Base-by-base conservation (phyloP, 2,329 filamentous ascomycete genomes). In the Penicillium sp. region DNA sequence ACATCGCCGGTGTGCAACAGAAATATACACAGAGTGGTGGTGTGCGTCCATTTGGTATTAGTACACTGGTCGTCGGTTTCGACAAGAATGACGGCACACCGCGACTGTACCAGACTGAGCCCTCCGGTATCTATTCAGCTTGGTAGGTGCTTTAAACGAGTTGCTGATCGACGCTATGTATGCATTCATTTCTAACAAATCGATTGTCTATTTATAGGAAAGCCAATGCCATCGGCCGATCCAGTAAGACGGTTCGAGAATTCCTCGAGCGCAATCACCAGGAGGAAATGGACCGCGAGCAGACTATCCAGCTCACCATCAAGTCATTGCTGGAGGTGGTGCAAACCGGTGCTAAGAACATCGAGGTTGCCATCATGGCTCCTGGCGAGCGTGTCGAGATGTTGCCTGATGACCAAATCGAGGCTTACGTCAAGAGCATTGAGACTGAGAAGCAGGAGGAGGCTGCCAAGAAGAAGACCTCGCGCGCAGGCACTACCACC, bases 371-470 rank as follows among this genome's bases (percentile, higher is more conserved):
- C 57, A 88, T 99, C 73, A 97, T 98, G 92, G 91, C 92, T 8
- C 93, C 95, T 7, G 93, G 92, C 52, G 92, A 96, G 82, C 77
- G 84, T 16, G 86, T 99, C 62, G 93, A 98, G 82, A 93, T 96
- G 87, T 85, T 99, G 67, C 91, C 92, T 2, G 89, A 93, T 31
- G 93, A 98, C 76, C 91, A 96, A 71, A 99, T 99, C 71, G 95
- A 99, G 83, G 86, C 86, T 68, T 97, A 96, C 72, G 96, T 99
- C 72, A 98, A 98, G 87, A 95, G 87, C 78, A 99, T 99, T 77
- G 96, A 99, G 83, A 90, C 93, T 70, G 96, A 99, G 85, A 99
- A 99, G 85, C 93, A 96, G 75, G 95, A 98, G 78, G 95, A 99
- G 82, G 93, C 93, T 25, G 92, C 91, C 42, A 96, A 92, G 85